These are phyloP conservation scores for Scenedesmus sp. DNA, from an alignment of 163 green algal species.

Conservation along the genomic window DNA sequence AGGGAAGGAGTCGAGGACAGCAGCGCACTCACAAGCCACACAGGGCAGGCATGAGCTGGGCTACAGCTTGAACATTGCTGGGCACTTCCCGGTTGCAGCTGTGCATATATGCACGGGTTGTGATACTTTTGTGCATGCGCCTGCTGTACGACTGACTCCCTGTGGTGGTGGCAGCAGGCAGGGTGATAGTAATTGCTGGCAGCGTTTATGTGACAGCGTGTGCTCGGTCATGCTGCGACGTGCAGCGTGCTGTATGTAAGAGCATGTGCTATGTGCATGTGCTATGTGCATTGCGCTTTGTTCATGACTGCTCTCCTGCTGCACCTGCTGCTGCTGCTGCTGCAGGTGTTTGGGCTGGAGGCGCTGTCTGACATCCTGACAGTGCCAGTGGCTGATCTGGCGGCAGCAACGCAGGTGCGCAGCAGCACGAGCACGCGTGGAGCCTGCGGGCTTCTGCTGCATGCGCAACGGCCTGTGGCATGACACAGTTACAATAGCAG, in stretches of 20 bases:
- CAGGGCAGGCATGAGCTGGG: too few relatives aligned
- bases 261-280: not conserved
- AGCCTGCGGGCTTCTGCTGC: not conserved
- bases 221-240: not conserved
- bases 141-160: not conserved
- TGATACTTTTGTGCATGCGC: not conserved
- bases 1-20: not conserved
- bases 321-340: not conserved
- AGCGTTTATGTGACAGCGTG: not conserved
- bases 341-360: slow-evolving; percentile 71
- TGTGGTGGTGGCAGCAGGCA: not conserved
- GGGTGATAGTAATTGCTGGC: not conserved
- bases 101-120: not conserved
- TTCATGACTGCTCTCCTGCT: not conserved
- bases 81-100: not conserved
- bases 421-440: not conserved
- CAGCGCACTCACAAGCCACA: not conserved
- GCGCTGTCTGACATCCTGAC: slow-evolving; percentile 69
- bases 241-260: not conserved
- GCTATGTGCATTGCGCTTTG: not conserved
- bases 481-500: too few relatives aligned
- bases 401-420: slow-evolving; percentile 60
- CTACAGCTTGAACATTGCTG: not conserved
- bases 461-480: too few relatives aligned
- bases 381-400: slow-evolving; percentile 64